Conservation (phyloP, 2,329 filamentous ascomycete genomes). For the Botrytis squamosa region DNA sequence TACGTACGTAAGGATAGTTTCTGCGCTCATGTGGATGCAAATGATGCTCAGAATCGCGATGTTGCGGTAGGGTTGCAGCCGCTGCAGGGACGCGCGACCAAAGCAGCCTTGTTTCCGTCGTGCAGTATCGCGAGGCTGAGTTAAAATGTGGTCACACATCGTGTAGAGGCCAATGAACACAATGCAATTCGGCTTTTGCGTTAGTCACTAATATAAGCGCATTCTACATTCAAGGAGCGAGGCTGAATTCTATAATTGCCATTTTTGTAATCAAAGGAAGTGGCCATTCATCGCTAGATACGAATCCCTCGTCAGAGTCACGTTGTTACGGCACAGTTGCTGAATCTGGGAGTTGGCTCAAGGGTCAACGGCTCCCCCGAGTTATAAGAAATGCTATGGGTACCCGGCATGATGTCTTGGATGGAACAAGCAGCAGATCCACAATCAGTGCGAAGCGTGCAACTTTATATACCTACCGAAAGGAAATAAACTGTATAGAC, state of each 20-base stretch:
- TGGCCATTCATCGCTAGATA: background rate
- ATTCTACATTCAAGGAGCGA: background rate
- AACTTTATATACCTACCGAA: background rate
- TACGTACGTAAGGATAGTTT: background rate
- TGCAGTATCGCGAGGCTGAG: background rate
- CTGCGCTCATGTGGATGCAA: background rate
- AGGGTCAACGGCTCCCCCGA: background rate
- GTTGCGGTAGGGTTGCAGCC: constrained; percentile 2
- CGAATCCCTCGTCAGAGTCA: background rate
- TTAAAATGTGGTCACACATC: background rate
- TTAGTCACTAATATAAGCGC: background rate
- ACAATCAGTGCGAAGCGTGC: background rate
- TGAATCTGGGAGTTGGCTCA: background rate
- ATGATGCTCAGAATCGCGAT: background rate
- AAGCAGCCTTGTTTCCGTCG: background rate
- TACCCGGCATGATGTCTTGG: background rate
- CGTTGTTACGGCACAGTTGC: constrained; percentile 12
- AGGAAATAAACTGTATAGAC: background rate
- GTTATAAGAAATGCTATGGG: constrained; percentile 6
- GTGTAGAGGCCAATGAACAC: background rate
- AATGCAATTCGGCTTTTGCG: background rate
- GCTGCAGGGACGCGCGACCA: background rate
- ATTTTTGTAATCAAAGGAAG: background rate
- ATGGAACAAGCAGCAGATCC: background rate
- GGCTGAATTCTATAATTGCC: constrained; percentile 14